A percentile compares a stretch with the other conserved stretches of the same genome.
Conservation (phyloP, 148 eudicot genomes). For the Selenicereus undatus region DNA sequence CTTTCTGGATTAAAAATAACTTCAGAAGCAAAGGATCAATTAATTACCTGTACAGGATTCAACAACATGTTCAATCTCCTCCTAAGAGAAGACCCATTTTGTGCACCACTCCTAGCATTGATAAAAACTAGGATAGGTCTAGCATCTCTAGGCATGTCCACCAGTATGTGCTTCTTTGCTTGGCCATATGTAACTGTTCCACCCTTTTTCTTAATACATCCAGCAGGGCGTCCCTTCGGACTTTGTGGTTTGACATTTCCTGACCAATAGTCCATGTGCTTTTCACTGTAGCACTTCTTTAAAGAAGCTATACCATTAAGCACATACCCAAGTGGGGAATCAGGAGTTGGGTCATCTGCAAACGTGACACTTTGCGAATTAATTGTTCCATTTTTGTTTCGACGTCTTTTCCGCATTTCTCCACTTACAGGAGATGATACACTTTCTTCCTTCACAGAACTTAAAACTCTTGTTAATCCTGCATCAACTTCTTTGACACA, state of each 20-base stretch:
- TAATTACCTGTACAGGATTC: constrained; percentile 77
- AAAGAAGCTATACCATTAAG: constrained; percentile 50
- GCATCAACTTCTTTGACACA: constrained; percentile 63
- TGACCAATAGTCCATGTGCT: constrained; percentile 34
- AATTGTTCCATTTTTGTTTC: constrained; percentile 48
- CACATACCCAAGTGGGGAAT: constrained; percentile 37
- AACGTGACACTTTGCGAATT: constrained; percentile 42
- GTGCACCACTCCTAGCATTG: constrained; percentile 80
- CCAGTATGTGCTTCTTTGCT: constrained; percentile 50
- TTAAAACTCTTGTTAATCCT: constrained; percentile 35
- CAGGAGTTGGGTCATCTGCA: constrained; percentile 39
- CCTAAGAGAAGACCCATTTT: constrained; percentile 65
- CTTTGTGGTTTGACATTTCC: constrained; percentile 33
- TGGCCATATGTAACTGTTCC: constrained; percentile 44
- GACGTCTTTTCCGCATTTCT: constrained; percentile 61
- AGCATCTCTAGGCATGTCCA: constrained; percentile 68
- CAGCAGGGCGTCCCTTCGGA: constrained; percentile 35
- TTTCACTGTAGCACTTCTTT: constrained; percentile 47
- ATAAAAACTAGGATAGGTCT: constrained; percentile 76
- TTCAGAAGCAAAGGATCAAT: not conserved
- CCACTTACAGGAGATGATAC: constrained; percentile 40
- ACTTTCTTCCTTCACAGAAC: constrained; percentile 45
- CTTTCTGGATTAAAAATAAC: not conserved
- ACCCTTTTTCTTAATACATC: constrained; percentile 36
- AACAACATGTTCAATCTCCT: constrained; percentile 73